Conservation (phyloP, 805 yeast genomes). For the Kodamaea hsintzibuensis region DNA sequence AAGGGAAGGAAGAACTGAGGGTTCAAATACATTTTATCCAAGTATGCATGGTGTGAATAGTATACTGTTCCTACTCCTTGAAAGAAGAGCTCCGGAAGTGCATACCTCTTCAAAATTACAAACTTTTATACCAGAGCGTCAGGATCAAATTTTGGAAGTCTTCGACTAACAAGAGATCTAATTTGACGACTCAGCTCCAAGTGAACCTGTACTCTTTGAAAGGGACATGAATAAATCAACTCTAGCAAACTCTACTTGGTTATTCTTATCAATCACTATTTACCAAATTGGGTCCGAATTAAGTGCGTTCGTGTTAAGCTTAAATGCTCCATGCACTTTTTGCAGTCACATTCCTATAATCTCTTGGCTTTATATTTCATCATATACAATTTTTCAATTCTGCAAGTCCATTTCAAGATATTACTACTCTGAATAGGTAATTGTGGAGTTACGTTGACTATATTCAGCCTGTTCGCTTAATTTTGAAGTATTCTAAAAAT, state of each 20-base stretch:
- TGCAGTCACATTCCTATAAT: not conserved
- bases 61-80: too few species aligned
- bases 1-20: not conserved
- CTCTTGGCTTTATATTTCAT: too few species aligned
- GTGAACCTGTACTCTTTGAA: too few species aligned
- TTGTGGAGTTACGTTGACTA: not conserved
- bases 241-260: too few species aligned
- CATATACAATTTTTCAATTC: not conserved
- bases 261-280: too few species aligned
- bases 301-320: not conserved
- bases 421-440: not conserved
- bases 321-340: not conserved
- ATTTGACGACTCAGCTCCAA: too few species aligned
- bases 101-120: too few species aligned
- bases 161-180: too few species aligned
- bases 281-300: not conserved
- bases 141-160: too few species aligned
- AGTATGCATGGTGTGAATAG: not conserved
- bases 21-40: not conserved
- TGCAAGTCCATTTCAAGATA: not conserved
- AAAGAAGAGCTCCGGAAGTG: too few species aligned
- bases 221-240: too few species aligned
- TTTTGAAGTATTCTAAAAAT: not conserved
- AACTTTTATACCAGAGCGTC: too few species aligned
- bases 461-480: not conserved